Evolutionary conservation across 768 basidiomycete species (phyloP).

Genomic region (Boletellus ananas): DNA sequence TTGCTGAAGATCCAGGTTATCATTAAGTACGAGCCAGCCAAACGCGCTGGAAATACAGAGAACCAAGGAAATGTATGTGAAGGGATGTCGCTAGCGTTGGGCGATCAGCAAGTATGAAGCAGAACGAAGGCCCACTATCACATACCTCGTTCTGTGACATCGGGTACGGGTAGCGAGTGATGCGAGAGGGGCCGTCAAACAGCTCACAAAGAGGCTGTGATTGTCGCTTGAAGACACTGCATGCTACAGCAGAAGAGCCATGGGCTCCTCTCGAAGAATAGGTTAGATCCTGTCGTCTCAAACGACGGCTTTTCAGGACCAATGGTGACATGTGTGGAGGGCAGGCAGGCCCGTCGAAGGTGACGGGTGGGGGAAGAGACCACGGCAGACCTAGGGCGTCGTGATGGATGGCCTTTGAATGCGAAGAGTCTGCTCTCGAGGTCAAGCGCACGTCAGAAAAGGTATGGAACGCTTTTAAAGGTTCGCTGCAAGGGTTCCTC

Average conservation of each 20-base stretch:
- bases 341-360: conserved; percentile 50
- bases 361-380: conserved; percentile 42
- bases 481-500: conserved; percentile 26
- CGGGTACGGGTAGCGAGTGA: conserved; percentile 17
- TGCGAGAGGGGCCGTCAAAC: conserved; percentile 47
- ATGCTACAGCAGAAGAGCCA: conserved; percentile 4
- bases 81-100: neutral
- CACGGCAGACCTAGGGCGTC: conserved; percentile 17
- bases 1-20: conserved; percentile 2
- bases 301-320: conserved; percentile 9
- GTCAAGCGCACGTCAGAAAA: conserved; percentile 1
- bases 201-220: conserved; percentile 35
- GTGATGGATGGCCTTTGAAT: conserved; percentile 1
- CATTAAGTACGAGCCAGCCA: conserved; percentile 21
- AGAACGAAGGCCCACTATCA: neutral
- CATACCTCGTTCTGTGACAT: conserved; percentile 11
- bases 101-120: neutral
- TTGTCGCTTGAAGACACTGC: conserved; percentile 15
- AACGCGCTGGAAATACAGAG: conserved; percentile 22
- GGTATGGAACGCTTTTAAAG: conserved; percentile 6
- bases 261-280: conserved; percentile 1
- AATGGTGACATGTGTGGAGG: conserved; percentile 22
- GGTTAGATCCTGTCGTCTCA: conserved; percentile 6
- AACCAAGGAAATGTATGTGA: conserved; percentile 7
- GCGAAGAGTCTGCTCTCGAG: conserved; percentile 8